Evolutionary conservation across 2,329 filamentous ascomycete species (phyloP), one percentile per base, ranked within the genome.

Genomic region (Cladophialophora yegresii): DNA sequence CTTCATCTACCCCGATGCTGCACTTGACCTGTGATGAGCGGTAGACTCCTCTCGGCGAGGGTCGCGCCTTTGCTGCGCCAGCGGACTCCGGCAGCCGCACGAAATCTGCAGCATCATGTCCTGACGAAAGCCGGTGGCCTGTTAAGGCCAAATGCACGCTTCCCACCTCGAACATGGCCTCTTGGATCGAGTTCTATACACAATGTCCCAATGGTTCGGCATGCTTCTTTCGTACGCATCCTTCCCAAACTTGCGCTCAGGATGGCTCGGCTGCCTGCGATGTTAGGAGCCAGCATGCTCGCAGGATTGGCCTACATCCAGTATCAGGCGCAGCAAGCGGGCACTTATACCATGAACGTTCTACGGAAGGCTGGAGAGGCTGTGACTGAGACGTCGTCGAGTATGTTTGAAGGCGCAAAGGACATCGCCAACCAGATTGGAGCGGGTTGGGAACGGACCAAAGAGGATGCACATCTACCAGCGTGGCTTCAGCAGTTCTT

Each of bases 191-290:
- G 91, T 73, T 85, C 88, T 23, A 91, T 96, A 71, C 93, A 96
- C 77, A 96, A 96, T 81, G 78, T 88, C 23, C 84, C 85, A 58
- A 84, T 84, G 16, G 83, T 87, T 49, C 82, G 87, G 58, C 83
- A 83, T 60, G 85, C 88, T 55, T 89, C 86, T n/a, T 89, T 89
- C 73, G 82, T 82, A n/a, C 80, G 87, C 51, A 81, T 83, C 12
- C 80, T 99, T 33, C 96, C 96, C 1, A 93, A 91, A 75, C 83
- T 99, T 57, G 87, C 95, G n/a, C 79, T 95, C 74, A 99, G 97
- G 80, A 89, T 99, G 71, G 84, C 88, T 40, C 87, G 92, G 62
- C 82, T 96, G 61, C 95, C 95, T 22, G 95, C 95, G 63, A 89
- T 97, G 80, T 93, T 96, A 73, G 95, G 93, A 49, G 92, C 92